Conservation (phyloP, 176 grass and related monocot genomes). For the Rhynchospora tenuis region DNA sequence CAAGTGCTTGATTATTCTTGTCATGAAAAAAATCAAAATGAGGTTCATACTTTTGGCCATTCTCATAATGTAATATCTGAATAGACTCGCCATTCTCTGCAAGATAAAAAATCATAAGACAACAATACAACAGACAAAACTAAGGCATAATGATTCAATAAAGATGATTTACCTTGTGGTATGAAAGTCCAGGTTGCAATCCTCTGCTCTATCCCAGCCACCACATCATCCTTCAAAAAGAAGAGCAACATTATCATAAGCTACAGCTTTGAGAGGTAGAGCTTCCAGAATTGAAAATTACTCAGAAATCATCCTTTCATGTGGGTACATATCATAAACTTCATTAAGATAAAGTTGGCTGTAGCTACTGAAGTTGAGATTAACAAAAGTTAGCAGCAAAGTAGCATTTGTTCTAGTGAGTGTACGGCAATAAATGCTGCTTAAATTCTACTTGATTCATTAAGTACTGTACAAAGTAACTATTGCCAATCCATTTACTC, state of each 20-base stretch:
- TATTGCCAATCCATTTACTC: neutral
- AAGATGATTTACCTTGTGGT: slow-evolving; percentile 47
- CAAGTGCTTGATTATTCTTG: slow-evolving; percentile 71
- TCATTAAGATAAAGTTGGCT: neutral
- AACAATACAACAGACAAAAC: slow-evolving; percentile 8
- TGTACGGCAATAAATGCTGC: neutral
- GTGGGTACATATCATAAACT: neutral
- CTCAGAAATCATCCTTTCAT: neutral
- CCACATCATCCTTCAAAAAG: slow-evolving; percentile 65
- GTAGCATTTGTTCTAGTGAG: neutral
- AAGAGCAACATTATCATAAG: slow-evolving; percentile 2
- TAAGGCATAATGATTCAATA: slow-evolving; percentile 2
- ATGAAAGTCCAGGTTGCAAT: slow-evolving; percentile 86
- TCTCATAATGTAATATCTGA: slow-evolving; percentile 79
- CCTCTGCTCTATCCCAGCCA: slow-evolving; percentile 62
- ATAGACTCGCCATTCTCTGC: slow-evolving; percentile 77
- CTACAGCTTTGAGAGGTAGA: neutral
- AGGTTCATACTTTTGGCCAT: slow-evolving; percentile 83
- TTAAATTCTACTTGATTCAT: neutral
- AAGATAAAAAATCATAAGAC: slow-evolving; percentile 1
- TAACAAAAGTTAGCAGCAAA: neutral
- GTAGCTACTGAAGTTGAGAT: neutral
- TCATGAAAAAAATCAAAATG: slow-evolving; percentile 91
- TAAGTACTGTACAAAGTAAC: neutral
- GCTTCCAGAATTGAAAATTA: neutral